These are phyloP conservation scores for Hypoxylon rubiginosum DNA, from an alignment of 2,329 filamentous ascomycete species.

Conservation along the genomic window DNA sequence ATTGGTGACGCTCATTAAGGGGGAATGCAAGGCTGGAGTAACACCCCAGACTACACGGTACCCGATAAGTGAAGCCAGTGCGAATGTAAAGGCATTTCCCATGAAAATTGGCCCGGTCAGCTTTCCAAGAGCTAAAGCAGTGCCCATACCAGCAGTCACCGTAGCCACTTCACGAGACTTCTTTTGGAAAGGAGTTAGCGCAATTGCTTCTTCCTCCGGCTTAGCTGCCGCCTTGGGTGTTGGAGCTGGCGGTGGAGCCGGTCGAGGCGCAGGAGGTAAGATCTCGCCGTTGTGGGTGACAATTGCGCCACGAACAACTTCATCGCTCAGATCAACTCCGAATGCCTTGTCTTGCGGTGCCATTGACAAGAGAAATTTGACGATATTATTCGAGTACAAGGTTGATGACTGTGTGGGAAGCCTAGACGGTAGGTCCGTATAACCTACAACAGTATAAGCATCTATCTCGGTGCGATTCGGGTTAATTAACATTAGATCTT, in stretches of 20 bases:
- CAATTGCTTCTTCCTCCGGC: constrained; percentile 69
- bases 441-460: constrained; percentile 64
- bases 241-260: constrained; percentile 68
- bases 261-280: constrained; percentile 79
- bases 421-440: constrained; percentile 88
- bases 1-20: constrained; percentile 93
- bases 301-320: constrained; percentile 87
- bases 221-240: constrained; percentile 57
- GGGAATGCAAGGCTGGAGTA: constrained; percentile 84
- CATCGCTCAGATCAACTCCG: constrained; percentile 83
- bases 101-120: constrained; percentile 87
- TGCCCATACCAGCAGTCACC: constrained; percentile 83
- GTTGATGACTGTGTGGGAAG: constrained; percentile 91
- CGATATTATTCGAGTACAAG: constrained; percentile 94
- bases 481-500: constrained; percentile 43
- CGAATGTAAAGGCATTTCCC: constrained; percentile 88
- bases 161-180: constrained; percentile 80
- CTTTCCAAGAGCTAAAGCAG: constrained; percentile 82
- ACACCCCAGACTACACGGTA: constrained; percentile 94
- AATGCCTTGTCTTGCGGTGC: constrained; percentile 82
- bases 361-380: constrained; percentile 88
- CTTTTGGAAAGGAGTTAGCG: constrained; percentile 85
- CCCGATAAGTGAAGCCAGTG: constrained; percentile 85
- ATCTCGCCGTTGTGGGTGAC: constrained; percentile 84
- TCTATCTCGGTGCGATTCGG: neutral